These are phyloP conservation scores for Ustilago esculenta DNA, from an alignment of 1,284 basidiomycete species.

Conservation along the genomic window DNA sequence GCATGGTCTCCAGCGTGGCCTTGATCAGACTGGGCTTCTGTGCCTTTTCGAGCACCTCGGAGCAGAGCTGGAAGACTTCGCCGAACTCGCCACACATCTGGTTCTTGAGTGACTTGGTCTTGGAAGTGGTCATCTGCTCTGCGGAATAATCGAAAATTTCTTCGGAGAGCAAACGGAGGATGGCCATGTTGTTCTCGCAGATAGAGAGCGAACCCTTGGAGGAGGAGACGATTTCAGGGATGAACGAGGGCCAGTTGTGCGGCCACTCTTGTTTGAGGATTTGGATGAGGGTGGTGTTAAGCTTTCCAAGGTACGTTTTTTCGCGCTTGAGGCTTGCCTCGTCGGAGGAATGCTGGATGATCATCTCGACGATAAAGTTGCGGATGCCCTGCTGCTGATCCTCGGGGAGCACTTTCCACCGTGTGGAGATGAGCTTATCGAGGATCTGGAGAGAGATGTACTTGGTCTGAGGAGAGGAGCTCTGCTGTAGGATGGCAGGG, in stretches of 20 bases:
- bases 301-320: slow-evolving; percentile 95
- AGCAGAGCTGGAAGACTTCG: slow-evolving; percentile 66
- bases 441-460: slow-evolving; percentile 66
- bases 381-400: slow-evolving; percentile 84
- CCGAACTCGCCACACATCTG: slow-evolving; percentile 67
- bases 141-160: slow-evolving; percentile 99
- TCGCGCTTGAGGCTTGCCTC: slow-evolving; percentile 79
- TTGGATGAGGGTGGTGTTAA: slow-evolving; percentile 95
- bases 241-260: slow-evolving; percentile 98
- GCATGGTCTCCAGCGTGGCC: slow-evolving; percentile 92
- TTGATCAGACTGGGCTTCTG: slow-evolving; percentile 94
- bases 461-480: slow-evolving; percentile 87
- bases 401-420: slow-evolving; percentile 95
- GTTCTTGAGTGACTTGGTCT: slow-evolving; percentile 97
- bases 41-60: slow-evolving; percentile 95
- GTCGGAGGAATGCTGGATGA: slow-evolving; percentile 91
- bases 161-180: slow-evolving; percentile 94
- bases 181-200: slow-evolving; percentile 99
- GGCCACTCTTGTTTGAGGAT: slow-evolving; percentile 99
- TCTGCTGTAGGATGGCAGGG: slow-evolving; percentile 88
- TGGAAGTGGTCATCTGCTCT: slow-evolving; percentile 98
- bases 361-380: slow-evolving; percentile 94
- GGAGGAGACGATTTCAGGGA: slow-evolving; percentile 95
- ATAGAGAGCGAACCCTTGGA: slow-evolving; percentile 95
- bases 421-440: slow-evolving; percentile 81